Base-by-base conservation (phyloP, 305 asterid species). In the Plantago coronopus region DNA sequence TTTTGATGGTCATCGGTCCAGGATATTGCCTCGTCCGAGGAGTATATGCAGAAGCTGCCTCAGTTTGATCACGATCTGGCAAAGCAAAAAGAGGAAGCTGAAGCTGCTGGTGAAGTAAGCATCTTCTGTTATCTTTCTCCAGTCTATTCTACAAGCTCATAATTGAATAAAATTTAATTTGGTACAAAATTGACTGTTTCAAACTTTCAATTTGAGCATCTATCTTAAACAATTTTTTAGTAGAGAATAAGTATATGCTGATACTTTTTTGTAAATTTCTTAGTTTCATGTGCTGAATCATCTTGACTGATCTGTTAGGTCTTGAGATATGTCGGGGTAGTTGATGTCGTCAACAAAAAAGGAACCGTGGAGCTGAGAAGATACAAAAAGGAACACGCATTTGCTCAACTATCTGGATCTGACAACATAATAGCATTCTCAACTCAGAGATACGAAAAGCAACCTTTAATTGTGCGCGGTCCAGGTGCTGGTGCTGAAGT, bases 401-500 rank as follows among this genome's bases (percentile, higher is more conserved):
- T 88, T 57, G 93, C 96, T 4, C 95, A 88, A 63, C 89, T 91
- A 59, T 86, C 95, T 21, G 96, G 98, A 64, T 91, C 96, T 0
- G 96, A 86, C 59, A 88, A 91, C 74, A 89, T 88, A 74, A 91
- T 88, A 57, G 94, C 98, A 13, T 91, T 91, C 85, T 81, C 94
- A 14, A 91, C 89, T 17, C 89, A 80, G 79, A 89, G 98, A 77
- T 89, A 91, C 37, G 80, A 78, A 48, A 89, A 81, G 72, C 97
- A 86, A 54, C 95, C 93, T 0, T 62, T 89, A 57, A 91, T 91
- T 17, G 84, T 91, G 29, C 97, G 95, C 54, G 97, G 97, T 57
- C 98, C 98, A 1, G 96, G 97, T 64, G 97, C 98, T 34, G 97
- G 98, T 25, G 98, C 98, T 38, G 97, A 84, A 79, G 98, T 91